A percentile compares a stretch with the other conserved stretches of the same genome.
Conservation (phyloP, 768 basidiomycete genomes). For the Tricholoma matsutake region DNA sequence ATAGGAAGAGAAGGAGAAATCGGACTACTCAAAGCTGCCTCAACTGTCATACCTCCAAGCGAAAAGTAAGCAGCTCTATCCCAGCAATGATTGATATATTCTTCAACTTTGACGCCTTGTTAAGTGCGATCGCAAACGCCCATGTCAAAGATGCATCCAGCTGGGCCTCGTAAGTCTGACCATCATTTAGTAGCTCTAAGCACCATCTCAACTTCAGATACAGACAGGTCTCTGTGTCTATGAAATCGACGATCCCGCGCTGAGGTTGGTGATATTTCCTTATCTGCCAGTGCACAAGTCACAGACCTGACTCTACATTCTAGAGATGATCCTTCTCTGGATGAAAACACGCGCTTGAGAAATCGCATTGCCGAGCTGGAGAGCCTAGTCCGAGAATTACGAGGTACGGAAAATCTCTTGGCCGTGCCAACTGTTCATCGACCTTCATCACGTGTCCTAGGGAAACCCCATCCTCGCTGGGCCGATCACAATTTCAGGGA, state of each 20-base stretch:
- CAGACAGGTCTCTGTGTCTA: slow-evolving; percentile 95
- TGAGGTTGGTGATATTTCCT: slow-evolving; percentile 47
- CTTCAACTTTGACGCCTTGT: no score
- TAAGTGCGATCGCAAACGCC: slow-evolving; percentile 89
- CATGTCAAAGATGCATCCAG: slow-evolving; percentile 88
- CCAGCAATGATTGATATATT: slow-evolving; percentile 9
- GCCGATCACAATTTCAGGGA: slow-evolving; percentile 76
- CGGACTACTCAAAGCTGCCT: slow-evolving; percentile 86
- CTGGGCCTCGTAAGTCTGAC: slow-evolving; percentile 63
- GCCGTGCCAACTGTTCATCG: slow-evolving; percentile 6
- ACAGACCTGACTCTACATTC: neutral
- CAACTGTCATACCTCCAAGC: slow-evolving; percentile 92
- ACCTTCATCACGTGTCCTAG: slow-evolving; percentile 32
- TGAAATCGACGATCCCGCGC: slow-evolving; percentile 86
- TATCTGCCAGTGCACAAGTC: neutral
- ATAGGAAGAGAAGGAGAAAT: slow-evolving; percentile 83
- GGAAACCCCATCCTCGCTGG: slow-evolving; percentile 87
- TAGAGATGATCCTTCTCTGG: slow-evolving; percentile 85
- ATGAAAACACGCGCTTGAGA: slow-evolving; percentile 81
- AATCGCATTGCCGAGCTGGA: slow-evolving; percentile 92
- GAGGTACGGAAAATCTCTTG: slow-evolving; percentile 44
- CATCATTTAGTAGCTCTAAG: neutral
- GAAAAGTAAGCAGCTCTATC: slow-evolving; percentile 58
- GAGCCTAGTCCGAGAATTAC: slow-evolving; percentile 83
- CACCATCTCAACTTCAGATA: neutral